phyloP scores from a whole-genome alignment of 768 basidiomycete species.

The Cystofilobasidium ferigula region DNA sequence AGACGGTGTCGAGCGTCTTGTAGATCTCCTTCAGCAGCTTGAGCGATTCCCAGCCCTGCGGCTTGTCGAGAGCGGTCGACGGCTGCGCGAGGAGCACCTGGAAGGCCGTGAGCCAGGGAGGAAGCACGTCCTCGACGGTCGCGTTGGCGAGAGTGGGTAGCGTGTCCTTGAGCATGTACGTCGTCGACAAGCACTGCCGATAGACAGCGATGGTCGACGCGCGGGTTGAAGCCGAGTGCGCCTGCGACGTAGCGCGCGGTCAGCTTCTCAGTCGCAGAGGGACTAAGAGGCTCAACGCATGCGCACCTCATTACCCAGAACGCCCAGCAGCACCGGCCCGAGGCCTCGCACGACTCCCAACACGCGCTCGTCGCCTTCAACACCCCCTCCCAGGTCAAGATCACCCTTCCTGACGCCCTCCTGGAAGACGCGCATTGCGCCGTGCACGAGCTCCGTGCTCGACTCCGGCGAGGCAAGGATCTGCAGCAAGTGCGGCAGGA shows the following conservation, averaged over 20 bases:
- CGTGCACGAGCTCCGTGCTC: constrained; percentile 58
- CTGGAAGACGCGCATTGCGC: constrained; percentile 88
- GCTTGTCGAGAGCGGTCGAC: constrained; percentile 33
- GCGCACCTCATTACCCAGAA: constrained; percentile 51
- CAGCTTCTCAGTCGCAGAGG: background rate
- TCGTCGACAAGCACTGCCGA: constrained; percentile 71
- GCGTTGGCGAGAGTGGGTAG: constrained; percentile 77
- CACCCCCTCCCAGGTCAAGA: constrained; percentile 19
- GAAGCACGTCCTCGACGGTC: constrained; percentile 66
- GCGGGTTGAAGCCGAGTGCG: constrained; percentile 68
- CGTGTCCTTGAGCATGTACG: constrained; percentile 92
- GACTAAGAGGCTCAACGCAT: background rate
- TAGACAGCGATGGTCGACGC: constrained; percentile 79
- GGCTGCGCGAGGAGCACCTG: constrained; percentile 49
- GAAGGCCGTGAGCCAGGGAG: constrained; percentile 87
- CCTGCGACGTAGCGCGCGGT: constrained; percentile 35
- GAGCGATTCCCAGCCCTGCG: constrained; percentile 70
- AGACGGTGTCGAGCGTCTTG: constrained; percentile 70
- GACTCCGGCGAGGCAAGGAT: constrained; percentile 70
- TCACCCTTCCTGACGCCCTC: constrained; percentile 76
- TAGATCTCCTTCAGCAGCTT: constrained; percentile 72
- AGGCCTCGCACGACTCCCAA: constrained; percentile 80
- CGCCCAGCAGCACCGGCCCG: constrained; percentile 68
- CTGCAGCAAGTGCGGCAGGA: constrained; percentile 66
- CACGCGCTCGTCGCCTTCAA: constrained; percentile 82